A percentile compares a stretch with the other conserved stretches of the same genome.
Conservation (phyloP, 345 rosid species). For the Brassica nigra region DNA sequence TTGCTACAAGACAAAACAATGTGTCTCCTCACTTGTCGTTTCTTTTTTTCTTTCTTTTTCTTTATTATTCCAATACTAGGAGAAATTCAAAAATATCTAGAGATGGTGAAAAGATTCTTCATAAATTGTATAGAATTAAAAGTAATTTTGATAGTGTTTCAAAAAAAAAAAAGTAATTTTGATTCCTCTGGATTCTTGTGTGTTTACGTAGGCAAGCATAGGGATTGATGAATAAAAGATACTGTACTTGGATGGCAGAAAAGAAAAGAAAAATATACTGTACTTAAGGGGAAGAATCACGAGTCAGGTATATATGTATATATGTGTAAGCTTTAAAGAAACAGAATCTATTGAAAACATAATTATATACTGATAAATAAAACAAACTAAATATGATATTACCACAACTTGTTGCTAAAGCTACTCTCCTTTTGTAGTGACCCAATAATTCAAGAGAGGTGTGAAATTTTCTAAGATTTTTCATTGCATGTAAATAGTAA, state of each 20-base stretch:
- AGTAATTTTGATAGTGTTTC: constrained; percentile 1
- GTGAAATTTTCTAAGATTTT: not conserved
- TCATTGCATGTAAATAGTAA: not conserved
- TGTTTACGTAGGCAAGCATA: constrained; percentile 18
- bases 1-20: too few relatives aligned
- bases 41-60: not conserved
- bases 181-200: constrained; percentile 24
- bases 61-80: not conserved
- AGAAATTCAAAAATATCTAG: constrained; percentile 10
- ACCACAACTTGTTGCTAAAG: constrained; percentile 16
- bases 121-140: not conserved
- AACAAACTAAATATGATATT: not conserved
- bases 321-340: not conserved
- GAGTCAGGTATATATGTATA: not conserved
- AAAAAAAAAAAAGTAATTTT: too few relatives aligned
- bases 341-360: not conserved
- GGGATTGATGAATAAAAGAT: constrained; percentile 31
- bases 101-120: constrained; percentile 7
- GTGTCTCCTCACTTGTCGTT: not conserved
- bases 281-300: not conserved
- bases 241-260: constrained; percentile 8
- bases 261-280: constrained; percentile 14
- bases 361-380: not conserved
- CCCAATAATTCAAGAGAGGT: not conserved
- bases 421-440: constrained; percentile 11